Conservation (phyloP, 1,284 basidiomycete genomes). For the Cronartium ribicola region DNA sequence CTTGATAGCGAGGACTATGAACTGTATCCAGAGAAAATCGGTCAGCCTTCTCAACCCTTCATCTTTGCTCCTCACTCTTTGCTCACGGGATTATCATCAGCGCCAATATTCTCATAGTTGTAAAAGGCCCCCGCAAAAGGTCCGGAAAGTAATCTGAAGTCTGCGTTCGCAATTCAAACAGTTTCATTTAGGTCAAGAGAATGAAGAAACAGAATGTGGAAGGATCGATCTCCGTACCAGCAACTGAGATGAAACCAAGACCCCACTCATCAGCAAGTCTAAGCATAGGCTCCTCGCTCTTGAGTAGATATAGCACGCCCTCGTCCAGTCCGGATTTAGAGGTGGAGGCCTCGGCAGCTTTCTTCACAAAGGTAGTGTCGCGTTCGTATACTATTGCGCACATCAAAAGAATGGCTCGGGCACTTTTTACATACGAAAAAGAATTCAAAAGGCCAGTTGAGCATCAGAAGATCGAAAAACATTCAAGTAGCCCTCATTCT, state of each 20-base stretch:
- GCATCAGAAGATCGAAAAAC: background rate
- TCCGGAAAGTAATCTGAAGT: conserved; percentile 10
- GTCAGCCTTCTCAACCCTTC: too few relatives aligned
- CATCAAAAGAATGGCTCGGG: conserved; percentile 26
- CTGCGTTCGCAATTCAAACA: background rate
- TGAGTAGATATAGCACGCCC: conserved; percentile 2
- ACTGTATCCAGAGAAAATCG: background rate
- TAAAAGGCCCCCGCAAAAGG: conserved; percentile 32
- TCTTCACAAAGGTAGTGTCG: conserved; percentile 7
- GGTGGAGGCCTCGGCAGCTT: background rate
- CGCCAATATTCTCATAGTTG: conserved; percentile 2
- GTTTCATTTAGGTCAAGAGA: background rate
- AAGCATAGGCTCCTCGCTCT: conserved; percentile 15
- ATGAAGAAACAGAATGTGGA: background rate
- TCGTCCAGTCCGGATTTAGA: background rate
- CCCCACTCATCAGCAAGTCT: conserved; percentile 11
- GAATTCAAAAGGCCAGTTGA: background rate
- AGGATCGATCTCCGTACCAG: conserved; percentile 1
- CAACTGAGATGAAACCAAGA: conserved; percentile 13
- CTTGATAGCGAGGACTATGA: conserved; percentile 21
- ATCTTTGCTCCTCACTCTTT: too few relatives aligned
- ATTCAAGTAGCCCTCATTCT: too few relatives aligned
- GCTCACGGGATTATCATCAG: background rate
- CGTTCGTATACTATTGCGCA: conserved; percentile 28
- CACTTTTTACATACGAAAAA: conserved; percentile 9